These are phyloP conservation scores for Pezicula rhizophila DNA, from an alignment of 2,329 filamentous ascomycete species.

Conservation along the genomic window DNA sequence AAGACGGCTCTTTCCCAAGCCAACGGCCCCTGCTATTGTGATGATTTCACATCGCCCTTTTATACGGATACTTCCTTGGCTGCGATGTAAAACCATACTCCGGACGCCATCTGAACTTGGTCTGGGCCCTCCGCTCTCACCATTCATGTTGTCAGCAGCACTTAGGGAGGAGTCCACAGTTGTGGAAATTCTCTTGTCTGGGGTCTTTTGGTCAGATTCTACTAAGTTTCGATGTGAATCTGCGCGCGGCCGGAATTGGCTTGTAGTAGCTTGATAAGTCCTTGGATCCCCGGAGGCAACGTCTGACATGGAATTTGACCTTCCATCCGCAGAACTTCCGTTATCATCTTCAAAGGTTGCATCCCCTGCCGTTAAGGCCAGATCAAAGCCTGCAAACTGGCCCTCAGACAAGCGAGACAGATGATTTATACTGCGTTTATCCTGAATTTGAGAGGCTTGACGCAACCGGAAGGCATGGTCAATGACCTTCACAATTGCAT, in stretches of 20 bases:
- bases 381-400: no score
- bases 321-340: conserved; percentile 50
- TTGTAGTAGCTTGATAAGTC: no score
- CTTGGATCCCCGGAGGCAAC: no score
- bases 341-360: conserved; percentile 41
- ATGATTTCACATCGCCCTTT: conserved; percentile 60
- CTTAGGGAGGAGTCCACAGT: conserved; percentile 9
- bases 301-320: conserved; percentile 7
- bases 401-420: no score
- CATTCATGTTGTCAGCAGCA: neutral
- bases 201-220: conserved; percentile 3
- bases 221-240: no score
- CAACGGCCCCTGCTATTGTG: conserved; percentile 53
- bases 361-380: no score
- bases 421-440: conserved; percentile 28
- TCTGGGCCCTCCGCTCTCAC: neutral
- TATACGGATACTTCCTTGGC: conserved; percentile 46
- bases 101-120: conserved; percentile 23
- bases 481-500: conserved; percentile 66
- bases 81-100: conserved; percentile 19
- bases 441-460: conserved; percentile 36
- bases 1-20: conserved; percentile 60
- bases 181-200: conserved; percentile 17
- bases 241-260: no score
- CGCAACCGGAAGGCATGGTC: conserved; percentile 69